Evolutionary conservation across 2,329 filamentous ascomycete species (phyloP).

Genomic region (Talaromyces verruculosus): DNA sequence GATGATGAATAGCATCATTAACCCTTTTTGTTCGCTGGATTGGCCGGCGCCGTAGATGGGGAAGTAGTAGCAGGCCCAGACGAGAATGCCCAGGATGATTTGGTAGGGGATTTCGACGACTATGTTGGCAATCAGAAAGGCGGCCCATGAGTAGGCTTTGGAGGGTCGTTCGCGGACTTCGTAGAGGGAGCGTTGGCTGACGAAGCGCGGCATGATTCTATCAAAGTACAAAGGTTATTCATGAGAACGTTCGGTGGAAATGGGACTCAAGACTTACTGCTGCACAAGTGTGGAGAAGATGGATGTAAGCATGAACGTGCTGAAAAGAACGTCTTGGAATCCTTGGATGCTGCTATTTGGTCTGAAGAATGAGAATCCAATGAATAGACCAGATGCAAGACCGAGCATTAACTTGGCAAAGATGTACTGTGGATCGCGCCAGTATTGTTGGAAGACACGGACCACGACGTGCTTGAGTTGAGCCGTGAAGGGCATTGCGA

Average conservation of each 20-base stretch:
- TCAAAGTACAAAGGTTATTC: too few species aligned
- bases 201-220: conserved; percentile 58
- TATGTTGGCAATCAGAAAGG: conserved; percentile 69
- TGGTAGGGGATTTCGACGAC: conserved; percentile 70
- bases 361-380: conserved; percentile 79
- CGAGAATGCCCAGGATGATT: conserved; percentile 49
- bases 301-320: conserved; percentile 80
- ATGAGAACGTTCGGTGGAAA: too few species aligned
- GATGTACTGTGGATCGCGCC: conserved; percentile 86
- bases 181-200: conserved; percentile 59
- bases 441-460: conserved; percentile 88
- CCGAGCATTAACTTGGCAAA: conserved; percentile 78
- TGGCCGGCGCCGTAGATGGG: conserved; percentile 34
- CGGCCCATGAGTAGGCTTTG: conserved; percentile 74
- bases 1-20: conserved; percentile 64
- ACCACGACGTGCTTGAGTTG: conserved; percentile 69
- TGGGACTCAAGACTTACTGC: conserved; percentile 31
- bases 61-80: conserved; percentile 63
- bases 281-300: conserved; percentile 65
- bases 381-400: conserved; percentile 53
- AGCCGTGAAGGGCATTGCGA: conserved; percentile 69
- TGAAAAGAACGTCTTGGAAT: conserved; percentile 86
- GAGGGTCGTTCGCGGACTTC: conserved; percentile 62
- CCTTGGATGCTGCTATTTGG: conserved; percentile 74
- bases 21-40: conserved; percentile 49